Percentiles rank a stretch among this genome's conserved stretches.
Conservation (phyloP, 208 protist species). For the Leishmania aethiopica region DNA sequence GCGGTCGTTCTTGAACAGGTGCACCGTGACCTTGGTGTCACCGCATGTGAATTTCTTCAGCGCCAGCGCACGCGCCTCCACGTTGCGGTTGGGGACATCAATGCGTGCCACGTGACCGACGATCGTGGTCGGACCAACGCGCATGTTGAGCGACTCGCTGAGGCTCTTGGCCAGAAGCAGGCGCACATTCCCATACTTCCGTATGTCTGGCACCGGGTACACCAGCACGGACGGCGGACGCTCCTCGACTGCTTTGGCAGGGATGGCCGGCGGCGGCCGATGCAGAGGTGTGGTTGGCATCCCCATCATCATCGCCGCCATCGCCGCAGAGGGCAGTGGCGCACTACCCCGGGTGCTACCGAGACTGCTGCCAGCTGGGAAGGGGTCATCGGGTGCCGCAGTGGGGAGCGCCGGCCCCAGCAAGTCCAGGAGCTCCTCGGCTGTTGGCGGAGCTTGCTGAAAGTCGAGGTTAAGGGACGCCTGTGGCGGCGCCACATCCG, state of each 20-base stretch:
- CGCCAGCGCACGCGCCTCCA: slow-evolving; percentile 80
- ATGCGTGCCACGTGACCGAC: slow-evolving; percentile 86
- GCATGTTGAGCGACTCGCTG: slow-evolving; percentile 80
- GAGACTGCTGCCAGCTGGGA: neutral
- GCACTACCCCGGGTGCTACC: neutral
- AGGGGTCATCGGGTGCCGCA: neutral
- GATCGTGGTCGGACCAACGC: slow-evolving; percentile 83
- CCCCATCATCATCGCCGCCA: slow-evolving; percentile 5
- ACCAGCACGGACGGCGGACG: slow-evolving; percentile 77
- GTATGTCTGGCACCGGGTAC: slow-evolving; percentile 73
- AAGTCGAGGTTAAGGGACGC: neutral
- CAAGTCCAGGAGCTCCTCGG: slow-evolving; percentile 69
- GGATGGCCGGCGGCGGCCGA: slow-evolving; percentile 74
- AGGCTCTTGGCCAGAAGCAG: slow-evolving; percentile 80
- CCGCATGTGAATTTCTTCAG: slow-evolving; percentile 81
- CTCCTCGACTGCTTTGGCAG: slow-evolving; percentile 68
- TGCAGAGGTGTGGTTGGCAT: slow-evolving; percentile 42
- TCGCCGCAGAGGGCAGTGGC: neutral
- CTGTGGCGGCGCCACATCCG: neutral
- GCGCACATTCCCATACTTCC: slow-evolving; percentile 63
- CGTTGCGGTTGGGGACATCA: slow-evolving; percentile 77
- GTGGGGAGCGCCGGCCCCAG: slow-evolving; percentile 34
- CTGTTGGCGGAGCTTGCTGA: slow-evolving; percentile 34
- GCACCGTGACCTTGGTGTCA: slow-evolving; percentile 58
- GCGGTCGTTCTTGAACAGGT: slow-evolving; percentile 90